Base-by-base conservation (phyloP, 2,329 filamentous ascomycete genomes). In the Basipetospora chlamydospora region DNA sequence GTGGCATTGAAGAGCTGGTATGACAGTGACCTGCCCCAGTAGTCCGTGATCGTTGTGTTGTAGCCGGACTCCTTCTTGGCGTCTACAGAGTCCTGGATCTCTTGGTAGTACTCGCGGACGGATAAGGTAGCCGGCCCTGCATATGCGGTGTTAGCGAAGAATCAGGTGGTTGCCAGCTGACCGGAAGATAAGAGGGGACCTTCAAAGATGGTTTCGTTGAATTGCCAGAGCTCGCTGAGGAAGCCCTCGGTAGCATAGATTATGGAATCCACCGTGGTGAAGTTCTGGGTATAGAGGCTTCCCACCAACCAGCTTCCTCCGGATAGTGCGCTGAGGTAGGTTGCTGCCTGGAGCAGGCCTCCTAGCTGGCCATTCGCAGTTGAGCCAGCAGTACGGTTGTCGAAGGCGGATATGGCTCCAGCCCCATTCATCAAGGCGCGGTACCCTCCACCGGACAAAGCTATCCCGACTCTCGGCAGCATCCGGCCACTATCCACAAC, bases 261-360 rank as follows among this genome's bases (percentile, higher is more conserved):
- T 42, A 47, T 54, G 29, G 37, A 50, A 26, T 71, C 56, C 2
- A 87, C 67, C 1, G 71, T 71, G 1, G 77, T 80, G 50, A 82
- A 86, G 53, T 86, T 87, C 57, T 87, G 86, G 36, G 74, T 60
- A 43, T 72, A 84, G 2, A 87, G 62, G 21, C 76, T 81, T 3
- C 80, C 80, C 3, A 87, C 67, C 13, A 85, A 60, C 82, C 82
- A 87, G 33, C 73, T 70, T 28, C 82, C 82, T 4, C 82, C 82
- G 15, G 78, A 84, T 1, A 87, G 58, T 2, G 79, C 82, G 18
- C 79, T 64, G 1, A 87, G 54, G 48, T 88, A 88, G 0, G 80
- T 87, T 1, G 82, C 43, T 79, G 58, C 64, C 56, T 90, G 83
- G 40, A 90, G 60, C 39, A 88, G 55, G 2, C 83, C 83, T 2